Conservation (phyloP, 2,329 filamentous ascomycete species). For the Fusarium buharicum region DNA sequence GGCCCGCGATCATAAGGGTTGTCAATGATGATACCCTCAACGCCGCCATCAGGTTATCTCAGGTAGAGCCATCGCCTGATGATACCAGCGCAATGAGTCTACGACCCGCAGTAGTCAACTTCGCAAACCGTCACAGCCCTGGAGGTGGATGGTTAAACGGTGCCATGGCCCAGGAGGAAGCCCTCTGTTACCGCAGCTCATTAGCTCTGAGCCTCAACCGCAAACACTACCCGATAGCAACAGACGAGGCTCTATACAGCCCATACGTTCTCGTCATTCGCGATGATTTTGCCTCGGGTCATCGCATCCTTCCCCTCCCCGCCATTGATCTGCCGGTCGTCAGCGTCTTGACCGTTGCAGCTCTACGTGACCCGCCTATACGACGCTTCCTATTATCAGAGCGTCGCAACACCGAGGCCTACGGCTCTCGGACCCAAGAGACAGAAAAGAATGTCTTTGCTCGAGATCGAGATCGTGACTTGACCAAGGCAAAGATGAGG, state of each 20-base stretch:
- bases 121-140: conserved; percentile 16
- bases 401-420: neutral
- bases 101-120: conserved; percentile 9
- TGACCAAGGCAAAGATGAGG: conserved; percentile 25
- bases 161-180: conserved; percentile 15
- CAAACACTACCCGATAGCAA: conserved; percentile 11
- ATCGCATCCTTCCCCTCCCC: neutral
- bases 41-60: conserved; percentile 1
- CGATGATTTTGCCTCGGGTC: conserved; percentile 6
- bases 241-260: conserved; percentile 19
- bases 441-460: conserved; percentile 2
- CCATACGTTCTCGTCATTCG: conserved; percentile 19
- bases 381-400: conserved; percentile 1
- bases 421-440: neutral
- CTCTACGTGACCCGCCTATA: conserved; percentile 7
- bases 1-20: conserved; percentile 12
- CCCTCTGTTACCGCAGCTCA: conserved; percentile 22
- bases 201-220: conserved; percentile 5
- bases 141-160: conserved; percentile 21
- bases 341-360: conserved; percentile 12
- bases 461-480: neutral
- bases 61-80: neutral
- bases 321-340: conserved; percentile 6
- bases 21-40: conserved; percentile 22
- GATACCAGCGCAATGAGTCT: neutral